Evolutionary conservation across 768 basidiomycete species (phyloP), one percentile per base, ranked within the genome.

Genomic region (Naganishia randhawae): DNA sequence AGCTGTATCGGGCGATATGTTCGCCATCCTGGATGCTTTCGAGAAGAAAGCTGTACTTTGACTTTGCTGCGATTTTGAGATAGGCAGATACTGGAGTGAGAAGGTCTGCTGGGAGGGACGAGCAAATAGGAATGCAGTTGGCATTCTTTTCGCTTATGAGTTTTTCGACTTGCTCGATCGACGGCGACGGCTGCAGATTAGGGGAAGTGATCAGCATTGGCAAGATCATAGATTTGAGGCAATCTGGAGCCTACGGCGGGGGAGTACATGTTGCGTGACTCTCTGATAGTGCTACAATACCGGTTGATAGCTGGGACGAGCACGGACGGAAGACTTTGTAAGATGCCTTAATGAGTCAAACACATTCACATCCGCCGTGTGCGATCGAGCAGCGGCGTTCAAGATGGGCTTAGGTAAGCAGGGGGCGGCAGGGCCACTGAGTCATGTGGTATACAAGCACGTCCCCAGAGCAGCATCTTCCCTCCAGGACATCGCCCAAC

Each of bases 81-180:
- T 97, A 99, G 8, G 96, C 94, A 82, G 92, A 89, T 77, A 92
- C 93, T 80, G 96, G 96, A 29, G 96, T 99, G 70, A 98, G 85
- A 70, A 98, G 86, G 78, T 99, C 96, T 52, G 92, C 94, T 27
- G 95, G 93, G 3, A 99, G 84, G 75, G 94, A 88, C 64, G 95
- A 86, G 81, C 86, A 98, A 72, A 99, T 85, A 25, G 95, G 95
- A 39, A 97, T 86, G 75, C 91, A 91, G 77, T 98, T 98, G 77
- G 93, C 93, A 66, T 82, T 84, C 80, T 91, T 90, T 78, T 92
- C 89, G 50, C 86, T 84, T 67, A 94, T 87, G 69, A 93, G 84
- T 71, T 85, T 61, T 19, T 91, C 88, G 61, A 93, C 85, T 29
- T 83, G 83, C n/a, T 86, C 84, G 37, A 92, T 84, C 22, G 91